Conservation (phyloP, 2,329 filamentous ascomycete genomes). For the Corniculantispora saksenae region DNA sequence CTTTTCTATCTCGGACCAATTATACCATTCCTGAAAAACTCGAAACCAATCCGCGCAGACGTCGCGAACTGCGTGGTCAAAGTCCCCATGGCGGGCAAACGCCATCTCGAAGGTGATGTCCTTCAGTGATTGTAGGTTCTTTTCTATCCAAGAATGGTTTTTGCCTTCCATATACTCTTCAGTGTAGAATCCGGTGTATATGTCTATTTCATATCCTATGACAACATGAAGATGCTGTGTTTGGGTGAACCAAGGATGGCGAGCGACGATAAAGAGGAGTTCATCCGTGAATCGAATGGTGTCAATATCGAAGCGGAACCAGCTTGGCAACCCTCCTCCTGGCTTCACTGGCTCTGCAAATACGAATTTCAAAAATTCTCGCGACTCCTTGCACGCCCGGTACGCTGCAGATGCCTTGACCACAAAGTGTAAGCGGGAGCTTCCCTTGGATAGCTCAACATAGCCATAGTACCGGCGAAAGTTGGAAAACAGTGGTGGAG, state of each 20-base stretch:
- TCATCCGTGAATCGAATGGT: not conserved
- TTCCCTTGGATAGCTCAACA: not conserved
- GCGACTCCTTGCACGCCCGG: constrained; percentile 10
- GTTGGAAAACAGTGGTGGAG: not conserved
- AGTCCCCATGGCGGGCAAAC: not conserved
- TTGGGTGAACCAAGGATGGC: constrained; percentile 11
- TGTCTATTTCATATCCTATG: not conserved
- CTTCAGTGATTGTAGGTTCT: not conserved
- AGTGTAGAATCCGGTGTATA: not conserved
- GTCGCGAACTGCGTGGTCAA: not conserved
- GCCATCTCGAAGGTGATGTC: constrained; percentile 3
- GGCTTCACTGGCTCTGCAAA: constrained; percentile 11
- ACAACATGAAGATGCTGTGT: not conserved
- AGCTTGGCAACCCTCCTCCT: constrained; percentile 9
- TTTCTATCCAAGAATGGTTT: not conserved
- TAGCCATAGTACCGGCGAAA: not conserved
- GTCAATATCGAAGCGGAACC: constrained; percentile 3
- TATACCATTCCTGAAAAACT: constrained; percentile 9
- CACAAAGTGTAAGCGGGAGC: not conserved
- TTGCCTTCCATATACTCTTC: not conserved
- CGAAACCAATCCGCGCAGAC: constrained; percentile 3
- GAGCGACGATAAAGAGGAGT: not conserved
- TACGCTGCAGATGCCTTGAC: constrained; percentile 13
- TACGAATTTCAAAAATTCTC: constrained; percentile 4
- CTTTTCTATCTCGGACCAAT: not conserved